Conservation (phyloP, 306 rosid genomes). For the Aeschynomene evenia region DNA sequence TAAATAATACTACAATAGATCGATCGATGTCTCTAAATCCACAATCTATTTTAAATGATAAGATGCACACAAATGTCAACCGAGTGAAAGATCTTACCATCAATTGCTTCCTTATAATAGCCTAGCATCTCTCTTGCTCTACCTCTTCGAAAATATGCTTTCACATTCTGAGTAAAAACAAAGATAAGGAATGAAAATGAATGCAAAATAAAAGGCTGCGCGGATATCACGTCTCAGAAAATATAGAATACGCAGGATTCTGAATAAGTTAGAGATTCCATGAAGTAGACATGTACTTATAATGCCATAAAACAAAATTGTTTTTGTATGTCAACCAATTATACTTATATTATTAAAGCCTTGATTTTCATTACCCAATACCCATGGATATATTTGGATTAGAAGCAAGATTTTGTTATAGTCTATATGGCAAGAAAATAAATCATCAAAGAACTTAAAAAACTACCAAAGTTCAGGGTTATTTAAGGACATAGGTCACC, state of each 20-base stretch:
- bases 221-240: not conserved
- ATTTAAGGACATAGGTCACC: constrained; percentile 43
- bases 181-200: not conserved
- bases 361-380: not conserved
- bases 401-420: not conserved
- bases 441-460: not conserved
- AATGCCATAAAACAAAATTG: not conserved
- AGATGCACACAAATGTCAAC: constrained; percentile 7
- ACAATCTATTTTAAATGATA: constrained; percentile 16
- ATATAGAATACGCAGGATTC: not conserved
- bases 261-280: not conserved
- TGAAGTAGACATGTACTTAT: not conserved
- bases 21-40: not conserved
- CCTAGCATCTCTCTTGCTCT: constrained; percentile 94
- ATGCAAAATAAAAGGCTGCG: not conserved
- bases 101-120: constrained; percentile 83
- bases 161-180: constrained; percentile 67
- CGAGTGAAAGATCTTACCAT: constrained; percentile 52
- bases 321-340: not conserved
- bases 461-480: not conserved
- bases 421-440: constrained; percentile 3
- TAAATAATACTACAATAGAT: not conserved
- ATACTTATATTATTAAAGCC: constrained; percentile 1
- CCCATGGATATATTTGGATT: not conserved
- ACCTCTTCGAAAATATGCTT: constrained; percentile 91